These are phyloP conservation scores for Colletotrichum nymphaeae DNA, from an alignment of 2,329 filamentous ascomycete species.

Conservation along the genomic window DNA sequence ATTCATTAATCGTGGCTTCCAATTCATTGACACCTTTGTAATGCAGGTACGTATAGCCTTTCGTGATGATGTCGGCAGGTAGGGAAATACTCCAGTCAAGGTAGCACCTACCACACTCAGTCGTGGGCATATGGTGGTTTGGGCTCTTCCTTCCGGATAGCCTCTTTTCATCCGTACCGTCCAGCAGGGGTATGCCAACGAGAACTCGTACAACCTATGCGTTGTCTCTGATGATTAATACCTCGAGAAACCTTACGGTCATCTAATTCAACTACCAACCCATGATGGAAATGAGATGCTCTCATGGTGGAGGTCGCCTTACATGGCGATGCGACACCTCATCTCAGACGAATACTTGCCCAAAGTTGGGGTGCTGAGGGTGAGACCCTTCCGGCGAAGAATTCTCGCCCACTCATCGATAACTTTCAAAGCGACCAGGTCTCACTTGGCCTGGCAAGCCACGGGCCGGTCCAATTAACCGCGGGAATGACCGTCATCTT, in stretches of 20 bases:
- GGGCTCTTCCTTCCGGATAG: background rate
- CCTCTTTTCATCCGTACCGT: background rate
- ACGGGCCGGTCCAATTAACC: constrained; percentile 13
- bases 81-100: background rate
- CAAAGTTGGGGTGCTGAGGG: background rate
- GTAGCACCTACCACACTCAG: background rate
- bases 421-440: background rate
- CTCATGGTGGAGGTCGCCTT: background rate
- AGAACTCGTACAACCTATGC: background rate
- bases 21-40: background rate
- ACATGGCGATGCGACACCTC: background rate
- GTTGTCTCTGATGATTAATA: background rate
- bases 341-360: background rate
- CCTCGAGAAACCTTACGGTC: background rate
- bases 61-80: background rate
- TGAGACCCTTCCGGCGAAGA: no score
- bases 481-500: constrained; percentile 11
- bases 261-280: background rate
- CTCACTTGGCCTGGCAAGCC: background rate
- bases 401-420: background rate
- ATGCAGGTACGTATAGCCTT: background rate
- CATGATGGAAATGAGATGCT: background rate
- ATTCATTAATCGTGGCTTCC: background rate
- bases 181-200: background rate
- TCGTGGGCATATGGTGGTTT: background rate